Percentiles rank a stretch among this genome's conserved stretches.
Conservation (phyloP, 139 green algal species). For the Closterium sp. region DNA sequence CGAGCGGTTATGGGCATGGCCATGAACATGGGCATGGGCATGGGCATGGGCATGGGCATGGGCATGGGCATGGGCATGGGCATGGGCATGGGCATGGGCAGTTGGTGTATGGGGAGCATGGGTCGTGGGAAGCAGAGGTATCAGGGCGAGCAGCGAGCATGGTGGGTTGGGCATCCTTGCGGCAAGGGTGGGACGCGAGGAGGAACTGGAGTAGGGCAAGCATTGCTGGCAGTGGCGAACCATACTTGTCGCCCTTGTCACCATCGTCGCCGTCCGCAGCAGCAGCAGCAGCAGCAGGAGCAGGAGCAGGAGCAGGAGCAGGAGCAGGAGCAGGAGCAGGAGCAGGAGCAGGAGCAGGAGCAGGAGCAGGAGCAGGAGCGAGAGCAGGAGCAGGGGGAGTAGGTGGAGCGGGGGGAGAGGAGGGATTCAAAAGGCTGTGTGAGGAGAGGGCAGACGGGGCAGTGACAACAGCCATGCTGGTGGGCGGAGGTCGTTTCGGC, state of each 20-base stretch:
- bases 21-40: no score
- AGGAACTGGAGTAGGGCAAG: background rate
- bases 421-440: background rate
- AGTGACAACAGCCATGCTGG: conserved; percentile 12
- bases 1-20: background rate
- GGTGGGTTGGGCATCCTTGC: background rate
- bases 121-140: background rate
- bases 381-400: no score
- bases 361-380: no score
- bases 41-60: background rate
- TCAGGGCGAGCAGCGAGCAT: background rate
- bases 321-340: background rate
- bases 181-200: background rate
- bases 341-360: no score
- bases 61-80: no score
- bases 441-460: background rate
- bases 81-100: background rate
- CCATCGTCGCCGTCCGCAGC: background rate
- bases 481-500: conserved; percentile 8
- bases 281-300: background rate
- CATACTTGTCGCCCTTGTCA: no score
- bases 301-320: background rate
- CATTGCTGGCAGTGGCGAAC: background rate
- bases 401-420: background rate
- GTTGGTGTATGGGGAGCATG: no score